Evolutionary conservation across 1,284 basidiomycete genomes (phyloP), one percentile per base, ranked within the genome.

Genomic region (Laetiporus sulphureus): DNA sequence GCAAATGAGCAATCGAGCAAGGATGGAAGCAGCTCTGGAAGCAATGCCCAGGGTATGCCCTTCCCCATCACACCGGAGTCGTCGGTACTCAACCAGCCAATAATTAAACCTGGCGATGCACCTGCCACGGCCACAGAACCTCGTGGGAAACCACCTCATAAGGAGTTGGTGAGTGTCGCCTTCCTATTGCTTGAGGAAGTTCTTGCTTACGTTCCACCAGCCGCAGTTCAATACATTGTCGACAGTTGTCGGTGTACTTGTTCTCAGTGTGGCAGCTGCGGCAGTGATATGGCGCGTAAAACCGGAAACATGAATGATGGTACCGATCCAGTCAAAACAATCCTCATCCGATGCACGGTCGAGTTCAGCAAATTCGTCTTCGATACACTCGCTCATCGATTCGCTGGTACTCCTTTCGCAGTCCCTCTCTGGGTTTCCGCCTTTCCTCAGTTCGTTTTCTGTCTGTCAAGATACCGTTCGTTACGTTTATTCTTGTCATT

Each of bases 251-350:
- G 80, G 80, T 4, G 72, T 82, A 4, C 54, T 83, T 10, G 67
- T 83, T 1, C 58, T 83, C 23, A 67, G 74, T 38, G 72, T 78
- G 3, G 78, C 77, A 6, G 77, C 79, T 3, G 79, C 73, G n/a
- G 80, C 79, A 3, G 80, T 83, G 32, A 61, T 79, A 53, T 83
- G 77, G 77, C 68, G 77, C 44, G 75, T 80, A n/a, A 77, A 75
- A 55, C 64, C 68, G 20, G 69, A 69, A n/a, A n/a, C n/a, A n/a
- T n/a, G n/a, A n/a, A n/a, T n/a, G n/a, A n/a, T n/a, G n/a, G n/a
- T n/a, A n/a, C n/a, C n/a, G n/a, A n/a, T n/a, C n/a, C n/a, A n/a
- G n/a, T n/a, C n/a, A n/a, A n/a, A n/a, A n/a, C n/a, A n/a, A n/a
- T n/a, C n/a, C n/a, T n/a, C n/a, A n/a, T n/a, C n/a, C n/a, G n/a